Evolutionary conservation across 2,329 filamentous ascomycete genomes (phyloP).

Genomic region (Aureobasidium sp.): DNA sequence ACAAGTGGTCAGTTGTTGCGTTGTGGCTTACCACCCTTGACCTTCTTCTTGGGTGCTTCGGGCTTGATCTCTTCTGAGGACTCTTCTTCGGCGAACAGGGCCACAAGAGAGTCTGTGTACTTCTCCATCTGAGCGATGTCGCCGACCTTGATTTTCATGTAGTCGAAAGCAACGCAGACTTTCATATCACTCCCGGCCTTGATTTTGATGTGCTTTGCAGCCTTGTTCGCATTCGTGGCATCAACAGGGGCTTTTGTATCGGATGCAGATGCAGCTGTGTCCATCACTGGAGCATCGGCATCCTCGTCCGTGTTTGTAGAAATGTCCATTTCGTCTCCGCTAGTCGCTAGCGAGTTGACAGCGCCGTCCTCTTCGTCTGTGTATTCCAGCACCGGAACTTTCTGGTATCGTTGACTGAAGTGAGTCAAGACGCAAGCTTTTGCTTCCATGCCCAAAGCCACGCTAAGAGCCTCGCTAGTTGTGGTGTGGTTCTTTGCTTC

Average conservation of each 20-base stretch:
- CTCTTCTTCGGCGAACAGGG: slow-evolving; percentile 46
- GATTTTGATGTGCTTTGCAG: slow-evolving; percentile 22
- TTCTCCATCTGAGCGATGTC: slow-evolving; percentile 61
- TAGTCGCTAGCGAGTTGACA: slow-evolving; percentile 9
- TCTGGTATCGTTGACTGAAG: slow-evolving; percentile 90
- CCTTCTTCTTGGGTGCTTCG: not conserved
- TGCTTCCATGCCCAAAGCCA: slow-evolving; percentile 73
- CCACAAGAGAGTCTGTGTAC: slow-evolving; percentile 53
- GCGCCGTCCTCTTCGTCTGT: slow-evolving; percentile 22
- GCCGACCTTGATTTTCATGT: slow-evolving; percentile 65
- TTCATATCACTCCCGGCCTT: slow-evolving; percentile 48
- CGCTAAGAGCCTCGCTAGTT: slow-evolving; percentile 71
- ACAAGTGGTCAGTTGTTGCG: slow-evolving; percentile 6
- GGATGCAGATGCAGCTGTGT: slow-evolving; percentile 13
- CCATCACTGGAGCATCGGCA: slow-evolving; percentile 15
- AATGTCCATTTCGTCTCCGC: slow-evolving; percentile 21
- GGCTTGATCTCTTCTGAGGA: slow-evolving; percentile 20
- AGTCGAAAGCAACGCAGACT: slow-evolving; percentile 68
- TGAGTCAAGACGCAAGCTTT: slow-evolving; percentile 80
- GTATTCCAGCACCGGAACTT: slow-evolving; percentile 51
- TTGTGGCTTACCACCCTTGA: slow-evolving; percentile 1
- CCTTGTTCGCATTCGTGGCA: slow-evolving; percentile 21
- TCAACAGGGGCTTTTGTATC: not conserved
- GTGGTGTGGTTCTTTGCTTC: slow-evolving; percentile 85
- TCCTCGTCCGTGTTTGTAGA: slow-evolving; percentile 11